Evolutionary conservation across 306 rosid species (phyloP), one percentile per base, ranked within the genome.

Genomic region (Cicer bijugum): DNA sequence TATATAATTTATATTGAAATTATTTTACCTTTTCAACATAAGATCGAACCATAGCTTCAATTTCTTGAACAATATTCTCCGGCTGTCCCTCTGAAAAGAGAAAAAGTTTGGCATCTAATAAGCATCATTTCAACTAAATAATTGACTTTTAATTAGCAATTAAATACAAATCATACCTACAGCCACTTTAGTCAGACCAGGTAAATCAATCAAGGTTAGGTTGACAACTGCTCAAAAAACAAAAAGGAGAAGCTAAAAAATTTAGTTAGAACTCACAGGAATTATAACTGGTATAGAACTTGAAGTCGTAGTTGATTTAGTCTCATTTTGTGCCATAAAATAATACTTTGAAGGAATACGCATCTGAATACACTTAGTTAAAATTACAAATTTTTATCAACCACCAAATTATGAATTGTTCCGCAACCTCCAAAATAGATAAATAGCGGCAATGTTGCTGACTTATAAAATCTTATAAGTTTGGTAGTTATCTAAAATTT

Each of bases 161-260:
- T 69, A 37, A 39, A 61, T 40, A 55, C 61, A 73, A 40, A 71
- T 68, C 90, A 74, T 89, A 94, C 98, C 98, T 75, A 94, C 73
- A 61, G 98, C 98, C 67, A 94, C 98, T 82, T 94, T 94, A 15
- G 98, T 94, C 84, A 94, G 79, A 75, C 98, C 98, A 17, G 98
- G 97, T 63, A 94, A 89, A 84, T 94, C 98, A 79, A 94, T 71
- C 63, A 94, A 88, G 43, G 98, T 94, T 60, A 94, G 85, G 89
- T 94, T 94, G 86, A 94, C 98, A 85, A 94, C 98, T 94, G 92
- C 73, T 74, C 79, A 83, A 65, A 82, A 65, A 46, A 38, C 19
- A 50, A 72, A 11, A 11, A 23, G 33, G 4, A 23, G 33, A 23
- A 23, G 33, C 33, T 23, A 23, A 23, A 23, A 23, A 23, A 23